Conservation (phyloP, 441 rosid species). For the Populus hybrid region DNA sequence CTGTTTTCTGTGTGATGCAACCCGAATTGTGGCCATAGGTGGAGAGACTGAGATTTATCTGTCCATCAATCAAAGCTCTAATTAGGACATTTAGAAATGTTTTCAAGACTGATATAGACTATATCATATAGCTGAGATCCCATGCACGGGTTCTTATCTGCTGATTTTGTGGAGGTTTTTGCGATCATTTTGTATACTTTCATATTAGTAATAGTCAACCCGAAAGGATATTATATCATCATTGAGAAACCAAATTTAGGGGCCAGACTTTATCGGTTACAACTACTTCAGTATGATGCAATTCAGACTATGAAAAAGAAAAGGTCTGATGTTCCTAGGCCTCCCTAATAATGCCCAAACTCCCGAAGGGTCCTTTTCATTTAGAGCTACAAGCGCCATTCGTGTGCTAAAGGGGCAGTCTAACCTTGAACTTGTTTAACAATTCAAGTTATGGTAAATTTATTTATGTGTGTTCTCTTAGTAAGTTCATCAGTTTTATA, state of each 20-base stretch:
- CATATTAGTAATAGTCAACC: background rate
- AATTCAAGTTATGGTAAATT: too few relatives aligned
- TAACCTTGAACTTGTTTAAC: background rate
- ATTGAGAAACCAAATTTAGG: background rate
- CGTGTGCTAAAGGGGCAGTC: background rate
- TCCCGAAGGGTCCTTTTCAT: background rate
- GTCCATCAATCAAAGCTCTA: background rate
- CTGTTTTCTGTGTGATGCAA: conserved; percentile 89
- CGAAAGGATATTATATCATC: background rate
- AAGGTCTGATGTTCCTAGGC: background rate
- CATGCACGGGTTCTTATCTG: background rate
- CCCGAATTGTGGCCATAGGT: conserved; percentile 61
- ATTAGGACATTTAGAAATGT: background rate
- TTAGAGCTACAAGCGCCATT: background rate
- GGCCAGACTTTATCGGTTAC: background rate
- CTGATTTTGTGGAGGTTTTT: background rate
- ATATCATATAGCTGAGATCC: background rate
- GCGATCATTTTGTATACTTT: background rate
- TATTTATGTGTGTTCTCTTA: too few relatives aligned
- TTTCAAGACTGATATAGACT: background rate
- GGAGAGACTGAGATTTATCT: conserved; percentile 56
- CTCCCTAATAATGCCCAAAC: background rate
- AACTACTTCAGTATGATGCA: background rate
- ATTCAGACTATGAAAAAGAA: too few relatives aligned
- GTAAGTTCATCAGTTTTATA: too few relatives aligned